Evolutionary conservation across 148 eudicot species (phyloP), one percentile per base, ranked within the genome.

Genomic region (Cornus kousa): DNA sequence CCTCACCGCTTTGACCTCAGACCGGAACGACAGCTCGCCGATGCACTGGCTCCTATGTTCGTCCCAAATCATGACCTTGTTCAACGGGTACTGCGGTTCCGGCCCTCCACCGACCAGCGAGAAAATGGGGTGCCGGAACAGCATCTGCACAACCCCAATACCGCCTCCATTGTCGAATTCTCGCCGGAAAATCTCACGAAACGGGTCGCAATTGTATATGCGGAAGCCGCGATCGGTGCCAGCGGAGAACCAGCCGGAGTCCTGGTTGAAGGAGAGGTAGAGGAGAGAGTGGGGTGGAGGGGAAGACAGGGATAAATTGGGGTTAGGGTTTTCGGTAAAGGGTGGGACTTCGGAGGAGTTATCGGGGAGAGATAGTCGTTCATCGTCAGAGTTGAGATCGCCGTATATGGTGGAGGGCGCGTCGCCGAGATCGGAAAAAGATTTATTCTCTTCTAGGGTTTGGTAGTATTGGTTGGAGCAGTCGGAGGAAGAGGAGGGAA

Each of bases 41-140:
- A 87, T 90, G 78, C 89, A 89, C 17, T 88, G 70, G 68, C 85
- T 77, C 46, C 87, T 86, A 37, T 86, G 88, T 37, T 88, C 93
- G 65, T 91, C 91, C 91, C 89, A 91, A 7, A 91, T 86, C 90
- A 91, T 88, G 70, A 90, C 89, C 81, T 89, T 88, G 71, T 81
- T 78, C 7, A 85, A 40, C 0, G 93, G 89, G 68, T 82, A 88
- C 35, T 83, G 85, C 0, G 89, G 89, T 50, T 77, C 53, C 7
- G 82, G 37, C 5, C 90, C 92, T 5, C 87, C 88, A 4, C 91
- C 91, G 7, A 86, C 87, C 3, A 89, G 13, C 5, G 90, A 89
- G 23, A 91, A 77, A 69, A 88, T 79, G 68, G 88, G 87, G 64
- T 84, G 88, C 23, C 88, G 88, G 82, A 88, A 88, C 3, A 91